phyloP scores from a whole-genome alignment of 768 basidiomycete genomes.

The Chiua virens region DNA sequence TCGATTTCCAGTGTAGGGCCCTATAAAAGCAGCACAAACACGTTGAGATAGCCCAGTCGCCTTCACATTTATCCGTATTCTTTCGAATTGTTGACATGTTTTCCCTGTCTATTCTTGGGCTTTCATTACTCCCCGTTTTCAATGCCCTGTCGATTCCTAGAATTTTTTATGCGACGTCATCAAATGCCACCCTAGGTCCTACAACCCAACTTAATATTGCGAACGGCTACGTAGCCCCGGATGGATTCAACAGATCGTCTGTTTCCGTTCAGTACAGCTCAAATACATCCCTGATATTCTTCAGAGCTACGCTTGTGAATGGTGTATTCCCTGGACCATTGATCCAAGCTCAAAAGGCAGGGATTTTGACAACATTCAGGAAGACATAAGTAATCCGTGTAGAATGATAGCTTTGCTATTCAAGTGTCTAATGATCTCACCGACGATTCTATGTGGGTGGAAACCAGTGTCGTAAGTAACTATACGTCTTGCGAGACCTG shows the following conservation, averaged over 20 bases:
- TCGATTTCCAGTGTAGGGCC: neutral
- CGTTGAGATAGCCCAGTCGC: too few relatives aligned
- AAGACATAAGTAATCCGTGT: neutral
- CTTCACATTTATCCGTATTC: neutral
- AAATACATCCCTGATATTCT: too few relatives aligned
- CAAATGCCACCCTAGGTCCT: constrained; percentile 15
- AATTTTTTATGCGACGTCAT: neutral
- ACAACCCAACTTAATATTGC: constrained; percentile 30
- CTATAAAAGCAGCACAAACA: constrained; percentile 1
- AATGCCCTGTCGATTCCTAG: neutral
- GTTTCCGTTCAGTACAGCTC: too few relatives aligned
- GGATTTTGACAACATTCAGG: neutral
- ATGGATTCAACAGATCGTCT: constrained; percentile 44
- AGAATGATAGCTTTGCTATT: too few relatives aligned
- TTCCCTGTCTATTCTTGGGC: neutral
- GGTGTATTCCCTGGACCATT: too few relatives aligned
- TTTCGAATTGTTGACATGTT: constrained; percentile 1
- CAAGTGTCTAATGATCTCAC: too few relatives aligned
- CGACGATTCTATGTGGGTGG: too few relatives aligned
- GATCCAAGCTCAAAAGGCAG: too few relatives aligned
- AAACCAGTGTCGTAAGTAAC: too few relatives aligned
- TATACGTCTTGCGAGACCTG: neutral
- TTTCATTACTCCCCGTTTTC: constrained; percentile 2
- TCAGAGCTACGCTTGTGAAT: too few relatives aligned
- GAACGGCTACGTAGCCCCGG: constrained; percentile 44